A percentile compares a stretch with the other conserved stretches of the same genome.
Conservation (phyloP, 768 basidiomycete genomes). For the Lyophyllum shimeji region DNA sequence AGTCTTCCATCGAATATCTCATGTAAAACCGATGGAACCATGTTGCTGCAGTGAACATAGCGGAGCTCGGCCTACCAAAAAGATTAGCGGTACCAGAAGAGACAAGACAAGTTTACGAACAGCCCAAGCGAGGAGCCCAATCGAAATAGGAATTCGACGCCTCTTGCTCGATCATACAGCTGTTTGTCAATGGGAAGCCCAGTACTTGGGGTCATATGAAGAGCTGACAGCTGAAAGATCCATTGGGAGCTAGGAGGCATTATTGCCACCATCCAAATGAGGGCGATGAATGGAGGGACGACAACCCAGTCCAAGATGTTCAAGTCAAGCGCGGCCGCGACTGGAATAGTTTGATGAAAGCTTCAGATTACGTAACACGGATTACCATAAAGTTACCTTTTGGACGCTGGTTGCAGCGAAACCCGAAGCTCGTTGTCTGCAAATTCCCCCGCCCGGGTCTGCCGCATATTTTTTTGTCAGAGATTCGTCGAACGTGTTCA, state of each 20-base stretch:
- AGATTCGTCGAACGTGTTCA: not conserved
- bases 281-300: too few species aligned
- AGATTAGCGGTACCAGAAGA: conserved; percentile 15
- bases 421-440: not conserved
- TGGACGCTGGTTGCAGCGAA: too few species aligned
- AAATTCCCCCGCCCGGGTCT: not conserved
- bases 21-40: conserved; percentile 94
- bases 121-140: conserved; percentile 73
- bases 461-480: not conserved
- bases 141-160: conserved; percentile 84
- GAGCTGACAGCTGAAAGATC: conserved; percentile 64
- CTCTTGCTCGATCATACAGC: conserved; percentile 76
- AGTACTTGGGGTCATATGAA: conserved; percentile 58
- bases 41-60: conserved; percentile 83
- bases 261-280: not conserved
- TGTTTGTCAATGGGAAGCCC: conserved; percentile 60
- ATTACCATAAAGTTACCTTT: not conserved
- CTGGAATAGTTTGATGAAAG: too few species aligned
- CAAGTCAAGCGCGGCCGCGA: too few species aligned
- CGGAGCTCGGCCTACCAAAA: conserved; percentile 64
- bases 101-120: conserved; percentile 44
- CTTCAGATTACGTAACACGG: conserved; percentile 2
- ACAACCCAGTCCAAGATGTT: too few species aligned
- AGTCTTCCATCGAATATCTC: conserved; percentile 81
- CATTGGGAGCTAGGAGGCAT: conserved; percentile 52